Base-by-base conservation (phyloP, 495 filamentous ascomycete genomes). In the Neurospora africana region DNA sequence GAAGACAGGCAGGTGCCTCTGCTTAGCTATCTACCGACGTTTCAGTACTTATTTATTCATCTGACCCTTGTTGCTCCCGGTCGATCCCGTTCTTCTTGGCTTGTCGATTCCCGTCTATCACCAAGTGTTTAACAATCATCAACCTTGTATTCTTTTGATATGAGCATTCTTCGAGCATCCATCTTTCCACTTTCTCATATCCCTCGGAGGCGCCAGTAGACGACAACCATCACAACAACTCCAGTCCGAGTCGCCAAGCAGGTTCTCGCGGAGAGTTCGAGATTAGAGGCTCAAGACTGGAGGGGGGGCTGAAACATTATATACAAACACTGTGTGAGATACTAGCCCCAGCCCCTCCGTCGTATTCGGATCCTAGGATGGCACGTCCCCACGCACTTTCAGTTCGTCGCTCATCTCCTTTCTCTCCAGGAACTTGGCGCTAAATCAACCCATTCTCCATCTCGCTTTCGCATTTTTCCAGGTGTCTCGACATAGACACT, bases 401-500 rank as follows among this genome's bases (percentile, higher is more conserved):
- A n/a, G 19, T 44, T 44, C 19, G 19, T 44, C 43, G 43, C 43
- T 44, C 21, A 27, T 21, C 47, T 27, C 47, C 47, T 58, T 58
- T 27, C 44, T 53, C 44, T 23, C 44, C 44, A 21, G 21, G 44
- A 21, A 53, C 44, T 53, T 53, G n/a, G 44, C 44, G 23, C 44
- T 23, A n/a, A n/a, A n/a, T 43, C 43, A 21, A 4, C 21, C 9
- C n/a, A 53, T 53, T n/a, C 21, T 33, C 23, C 33, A 27, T 61
- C 39, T 73, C 72, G 72, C 71, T 75, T 75, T 75, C 68, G 2
- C 44, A 36, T 40, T 38, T 19, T 58, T 58, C 11, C 44, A 53
- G 21, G 43, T 44, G 21, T 21, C 8, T 44, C 43, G 43, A 44
- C 43, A n/a, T n/a, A n/a, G n/a, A n/a, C n/a, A n/a, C n/a, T n/a